Evolutionary conservation across 2,329 filamentous ascomycete species (phyloP), one percentile per base, ranked within the genome.

Genomic region (Endoconidiophora polonica): DNA sequence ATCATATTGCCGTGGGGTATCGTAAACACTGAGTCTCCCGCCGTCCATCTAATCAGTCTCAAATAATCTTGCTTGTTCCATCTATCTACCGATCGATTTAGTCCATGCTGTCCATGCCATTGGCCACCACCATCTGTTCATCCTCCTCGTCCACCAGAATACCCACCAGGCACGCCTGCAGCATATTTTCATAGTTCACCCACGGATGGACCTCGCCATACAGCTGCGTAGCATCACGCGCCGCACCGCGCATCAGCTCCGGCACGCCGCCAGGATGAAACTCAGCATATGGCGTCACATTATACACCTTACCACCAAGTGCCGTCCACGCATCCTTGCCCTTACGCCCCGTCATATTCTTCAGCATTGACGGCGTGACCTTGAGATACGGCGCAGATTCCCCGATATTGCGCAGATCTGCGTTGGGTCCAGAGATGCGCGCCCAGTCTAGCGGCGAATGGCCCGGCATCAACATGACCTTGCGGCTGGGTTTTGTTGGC

Each of bases 371-470:
- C 1, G 90, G 88, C 4, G 88, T 85, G 36, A 98, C 86, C 43
- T 83, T 79, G 40, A 85, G 66, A 70, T 77, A 71, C 52, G 73
- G 67, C 3, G 70, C 66, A 5, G 64, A 62, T 1, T 70, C 56
- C 56, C 74, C 58, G 54, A 83, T 56, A 38, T 76, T 76, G n/a
- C 83, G 81, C 23, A 87, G 75, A 55, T 86, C 81, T 26, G 75
- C 69, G 26, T 66, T 67, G 2, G 81, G 78, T 18, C 72, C 70
- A 1, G 77, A 75, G 1, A 94, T 74, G 4, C 82, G 79, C 10
- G 91, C 91, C 91, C 91, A 98, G 73, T 98, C 91, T 10, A 98
- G 78, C 0, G 91, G 90, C 2, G 86, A 94, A 68, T 90, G 88
- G 29, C 91, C 90, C 0, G 91, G 91, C n/a, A 79, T 75, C 3